Evolutionary conservation across 208 protist genomes (phyloP), one percentile per base, ranked within the genome.

Genomic region (Leishmania arabica): DNA sequence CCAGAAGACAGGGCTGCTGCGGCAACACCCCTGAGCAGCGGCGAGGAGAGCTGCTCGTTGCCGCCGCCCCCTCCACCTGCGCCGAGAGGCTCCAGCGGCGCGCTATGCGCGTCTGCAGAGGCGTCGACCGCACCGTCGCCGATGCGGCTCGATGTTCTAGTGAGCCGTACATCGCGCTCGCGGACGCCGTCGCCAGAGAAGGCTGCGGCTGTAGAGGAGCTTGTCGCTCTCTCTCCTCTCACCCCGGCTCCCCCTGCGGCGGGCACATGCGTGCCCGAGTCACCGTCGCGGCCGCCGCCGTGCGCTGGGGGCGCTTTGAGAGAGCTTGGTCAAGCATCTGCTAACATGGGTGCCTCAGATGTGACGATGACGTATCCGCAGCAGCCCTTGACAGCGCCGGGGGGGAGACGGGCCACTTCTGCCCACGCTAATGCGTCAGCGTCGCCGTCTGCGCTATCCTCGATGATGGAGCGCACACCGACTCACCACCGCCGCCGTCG

Each of bases 141-240:
- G 47, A n/a, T 62, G 72, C n/a, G 9, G 53, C 21, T 42, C 51
- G 68, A 27, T n/a, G 68, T 21, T 11, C 42, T 3, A 53, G 68
- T 47, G 3, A 31, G 7, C 21, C 45, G 21, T 34, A 4, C n/a
- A 40, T 64, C 79, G 24, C 60, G 42, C 3, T 6, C 21, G 7
- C 75, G 17, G 31, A 64, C 21, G 37, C 27, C 75, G 9, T 42
- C 69, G 9, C 80, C 42, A 68, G 15, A 73, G 49, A n/a, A 53
- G 54, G 69, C 13, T 1, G 56, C 47, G 1, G 3, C 9, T 27
- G 19, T 24, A 27, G 75, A 75, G 34, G 80, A 79, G 58, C 15
- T 80, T 40, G 73, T 77, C 9, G 70, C 79, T 31, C 27, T 81
- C 72, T 83, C 73, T 15, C 78, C 77, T 27, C 84, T 84, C 31